These are phyloP conservation scores for Apophysomyces elegans DNA, from an alignment of 371 early-diverging fungal species.

Conservation along the genomic window DNA sequence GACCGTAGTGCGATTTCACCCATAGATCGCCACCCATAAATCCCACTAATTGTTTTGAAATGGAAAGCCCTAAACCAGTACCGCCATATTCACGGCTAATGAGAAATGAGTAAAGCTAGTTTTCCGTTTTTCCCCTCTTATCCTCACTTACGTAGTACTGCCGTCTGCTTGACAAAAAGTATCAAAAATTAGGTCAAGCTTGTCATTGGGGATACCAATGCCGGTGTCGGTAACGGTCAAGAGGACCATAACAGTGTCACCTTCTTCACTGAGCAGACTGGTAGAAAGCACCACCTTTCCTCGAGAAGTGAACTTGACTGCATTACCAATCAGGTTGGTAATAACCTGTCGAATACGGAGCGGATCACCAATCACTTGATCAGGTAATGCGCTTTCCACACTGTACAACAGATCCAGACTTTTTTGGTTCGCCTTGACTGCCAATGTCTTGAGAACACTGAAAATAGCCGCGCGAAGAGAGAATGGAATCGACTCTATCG, in stretches of 20 bases:
- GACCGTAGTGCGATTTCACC: constrained; percentile 64
- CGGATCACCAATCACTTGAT: constrained; percentile 71
- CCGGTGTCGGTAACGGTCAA: constrained; percentile 79
- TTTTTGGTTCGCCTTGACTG: constrained; percentile 66
- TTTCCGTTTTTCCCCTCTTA: neutral
- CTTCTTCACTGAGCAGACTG: constrained; percentile 39
- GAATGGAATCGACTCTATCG: constrained; percentile 63
- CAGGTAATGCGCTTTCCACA: constrained; percentile 63
- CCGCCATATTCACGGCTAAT: constrained; percentile 22
- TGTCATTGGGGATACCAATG: constrained; percentile 76
- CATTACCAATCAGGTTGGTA: constrained; percentile 78
- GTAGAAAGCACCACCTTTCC: constrained; percentile 64
- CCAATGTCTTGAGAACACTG: constrained; percentile 61
- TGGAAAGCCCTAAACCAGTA: constrained; percentile 56
- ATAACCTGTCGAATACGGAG: constrained; percentile 73
- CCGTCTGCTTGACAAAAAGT: constrained; percentile 81
- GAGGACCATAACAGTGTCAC: constrained; percentile 53
- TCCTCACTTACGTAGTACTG: constrained; percentile 57
- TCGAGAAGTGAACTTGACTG: constrained; percentile 77
- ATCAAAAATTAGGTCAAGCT: constrained; percentile 71
- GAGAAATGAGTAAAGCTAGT: neutral
- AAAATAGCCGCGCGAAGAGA: constrained; percentile 61
- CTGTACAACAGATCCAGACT: constrained; percentile 58
- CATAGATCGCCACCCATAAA: constrained; percentile 65
- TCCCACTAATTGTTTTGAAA: constrained; percentile 49